Evolutionary conservation across 345 rosid genomes (phyloP).

Genomic region (Citrus reticulata): DNA sequence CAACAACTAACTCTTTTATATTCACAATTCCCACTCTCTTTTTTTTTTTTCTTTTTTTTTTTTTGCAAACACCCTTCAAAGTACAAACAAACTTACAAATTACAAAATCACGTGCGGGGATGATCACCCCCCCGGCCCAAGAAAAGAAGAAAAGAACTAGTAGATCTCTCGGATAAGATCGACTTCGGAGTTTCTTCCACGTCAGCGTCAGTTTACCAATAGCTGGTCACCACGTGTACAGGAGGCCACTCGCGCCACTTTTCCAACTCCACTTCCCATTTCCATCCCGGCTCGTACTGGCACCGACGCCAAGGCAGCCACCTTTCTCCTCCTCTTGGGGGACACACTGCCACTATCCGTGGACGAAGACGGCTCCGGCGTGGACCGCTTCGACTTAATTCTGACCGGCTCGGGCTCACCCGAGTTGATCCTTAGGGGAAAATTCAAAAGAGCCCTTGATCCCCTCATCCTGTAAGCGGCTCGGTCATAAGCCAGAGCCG

Average conservation of each 20-base stretch:
- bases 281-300: conserved; percentile 25
- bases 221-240: conserved; percentile 33
- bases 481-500: conserved; percentile 91
- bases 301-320: conserved; percentile 6
- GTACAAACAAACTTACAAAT: background rate
- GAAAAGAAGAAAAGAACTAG: background rate
- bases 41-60: background rate
- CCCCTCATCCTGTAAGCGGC: conserved; percentile 99
- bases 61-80: too few relatives aligned
- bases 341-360: conserved; percentile 42
- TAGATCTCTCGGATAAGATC: background rate
- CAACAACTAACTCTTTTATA: background rate
- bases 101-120: background rate
- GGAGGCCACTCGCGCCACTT: conserved; percentile 32
- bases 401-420: conserved; percentile 98
- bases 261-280: conserved; percentile 13
- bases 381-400: conserved; percentile 70
- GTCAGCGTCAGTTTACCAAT: conserved; percentile 26
- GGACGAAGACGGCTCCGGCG: conserved; percentile 49
- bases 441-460: conserved; percentile 84
- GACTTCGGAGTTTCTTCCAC: background rate
- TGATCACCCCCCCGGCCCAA: background rate
- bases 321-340: conserved; percentile 62
- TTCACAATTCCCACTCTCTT: background rate
- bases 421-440: conserved; percentile 82